Base-by-base conservation (phyloP, 257 asterid genomes). In the Leptodermis oblonga region DNA sequence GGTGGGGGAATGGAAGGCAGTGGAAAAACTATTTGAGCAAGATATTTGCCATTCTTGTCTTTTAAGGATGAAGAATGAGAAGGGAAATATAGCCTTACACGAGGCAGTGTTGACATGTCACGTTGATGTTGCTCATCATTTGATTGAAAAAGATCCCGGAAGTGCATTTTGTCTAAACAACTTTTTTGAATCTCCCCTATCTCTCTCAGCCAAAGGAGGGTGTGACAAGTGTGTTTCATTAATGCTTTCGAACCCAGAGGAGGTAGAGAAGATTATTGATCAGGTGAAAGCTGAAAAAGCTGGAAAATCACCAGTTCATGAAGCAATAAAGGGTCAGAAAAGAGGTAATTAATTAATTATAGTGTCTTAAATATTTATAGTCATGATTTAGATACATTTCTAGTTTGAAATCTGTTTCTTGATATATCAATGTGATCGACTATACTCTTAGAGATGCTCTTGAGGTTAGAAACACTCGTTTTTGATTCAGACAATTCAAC, bases 291-390 rank as follows among this genome's bases (percentile, higher is more conserved):
- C n/a, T n/a, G n/a, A n/a, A 43, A 62, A 18, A 36, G 3, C 9
- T 11, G 67, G 49, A 18, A 62, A 62, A 62, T 62, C 67, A 62
- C 67, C 67, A 3, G 7, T 37, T 2, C 67, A 62, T 36, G 67
- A 41, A 36, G 67, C 67, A 34, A 62, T 62, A 0, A 36, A 8
- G 7, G 34, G 67, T 9, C 20, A 48, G 49, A 62, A 37, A 0
- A 3, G 2, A 8, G 67, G 67, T 62, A 49, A 20, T 4, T n/a
- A 43, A n/a, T n/a, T n/a, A n/a, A n/a, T n/a, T n/a, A n/a, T n/a
- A n/a, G n/a, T n/a, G n/a, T n/a, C n/a, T n/a, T n/a, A n/a, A n/a
- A n/a, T n/a, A n/a, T n/a, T n/a, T n/a, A n/a, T n/a, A n/a, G n/a
- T n/a, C n/a, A n/a, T n/a, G n/a, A n/a, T n/a, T n/a, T n/a, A n/a